Conservation (phyloP, 176 grass and related monocot genomes). For the Eragrostis nindensis region DNA sequence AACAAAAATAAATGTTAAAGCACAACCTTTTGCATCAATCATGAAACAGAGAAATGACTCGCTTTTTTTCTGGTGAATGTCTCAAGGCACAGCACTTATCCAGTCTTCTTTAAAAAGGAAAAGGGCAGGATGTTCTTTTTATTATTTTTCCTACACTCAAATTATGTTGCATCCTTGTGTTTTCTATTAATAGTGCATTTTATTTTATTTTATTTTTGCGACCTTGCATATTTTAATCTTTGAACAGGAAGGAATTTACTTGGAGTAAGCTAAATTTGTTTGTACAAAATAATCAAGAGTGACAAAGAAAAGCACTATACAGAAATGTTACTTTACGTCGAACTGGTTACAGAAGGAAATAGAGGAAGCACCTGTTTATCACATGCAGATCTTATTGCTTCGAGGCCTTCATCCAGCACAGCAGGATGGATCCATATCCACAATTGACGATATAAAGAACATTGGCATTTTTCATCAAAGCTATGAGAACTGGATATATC, state of each 20-base stretch:
- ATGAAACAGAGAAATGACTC: constrained; percentile 15
- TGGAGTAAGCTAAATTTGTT: neutral
- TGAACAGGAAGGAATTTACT: constrained; percentile 27
- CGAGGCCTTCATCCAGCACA: constrained; percentile 61
- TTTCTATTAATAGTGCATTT: neutral
- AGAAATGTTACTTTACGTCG: constrained; percentile 3
- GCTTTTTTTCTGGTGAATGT: constrained; percentile 20
- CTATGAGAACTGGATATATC: constrained; percentile 27
- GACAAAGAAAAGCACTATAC: constrained; percentile 10
- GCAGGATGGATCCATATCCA: constrained; percentile 96
- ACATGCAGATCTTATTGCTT: constrained; percentile 64
- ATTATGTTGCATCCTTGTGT: neutral
- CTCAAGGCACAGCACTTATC: neutral
- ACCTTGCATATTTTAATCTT: neutral
- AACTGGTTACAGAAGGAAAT: constrained; percentile 10
- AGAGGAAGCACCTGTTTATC: constrained; percentile 54
- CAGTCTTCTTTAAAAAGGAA: constrained; percentile 6
- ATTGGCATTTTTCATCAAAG: constrained; percentile 17
- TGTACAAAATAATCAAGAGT: constrained; percentile 1
- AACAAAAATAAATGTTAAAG: too few relatives aligned
- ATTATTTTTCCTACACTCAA: constrained; percentile 1
- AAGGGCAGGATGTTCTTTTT: constrained; percentile 6
- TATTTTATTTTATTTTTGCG: too few relatives aligned
- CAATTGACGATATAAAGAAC: constrained; percentile 48
- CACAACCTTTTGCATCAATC: constrained; percentile 1